Evolutionary conservation across 2,329 filamentous ascomycete species (phyloP), one percentile per base, ranked within the genome.

Genomic region (Fusarium longipes): DNA sequence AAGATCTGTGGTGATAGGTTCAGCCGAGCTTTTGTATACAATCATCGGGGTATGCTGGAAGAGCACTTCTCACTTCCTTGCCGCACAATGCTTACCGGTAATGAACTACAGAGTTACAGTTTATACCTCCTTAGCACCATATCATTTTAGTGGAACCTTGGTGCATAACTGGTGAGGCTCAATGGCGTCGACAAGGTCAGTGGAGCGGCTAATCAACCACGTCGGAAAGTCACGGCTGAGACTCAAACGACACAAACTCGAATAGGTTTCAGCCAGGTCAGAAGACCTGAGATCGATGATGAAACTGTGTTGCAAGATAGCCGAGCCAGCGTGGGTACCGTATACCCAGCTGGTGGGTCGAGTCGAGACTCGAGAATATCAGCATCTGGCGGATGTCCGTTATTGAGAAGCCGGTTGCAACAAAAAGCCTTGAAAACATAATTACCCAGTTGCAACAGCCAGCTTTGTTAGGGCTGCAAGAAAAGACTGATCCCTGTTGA

Each of bases 241-340:
- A 38, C 30, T 50, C 33, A 61, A 25, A 40, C 27, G 52, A 32
- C 27, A 39, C 24, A 42, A 24, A 40, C 18, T 24, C 38, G 33
- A 43, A 36, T 14, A 52, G 27, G 36, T 42, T 45, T 48, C 36
- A 30, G 38, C 22, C 38, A 36, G 45, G 45, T 38, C 45, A 48
- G 30, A 48, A 35, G 30, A 35, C 30, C 44, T 25, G 25, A 35
- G 50, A 36, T 38, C 42, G 35, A 52, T 51, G 29, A 43, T 56
- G 35, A 25, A 45, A 53, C 50, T 58, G 44, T 39, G 50, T 54
- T 43, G 27, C 14, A 32, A 68, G 67, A 70, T 70, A 60, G 62
- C 66, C 67, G 66, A 69, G 48, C 33, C n/a, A 36, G 30, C 45
- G 45, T 55, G 49, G 53, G 51, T 45, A 55, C 43, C 35, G 25